A percentile compares a stretch with the other conserved stretches of the same genome.
Evolutionary conservation across 768 basidiomycete species (phyloP).

Genomic region (Neoboletus brunneissimus): DNA sequence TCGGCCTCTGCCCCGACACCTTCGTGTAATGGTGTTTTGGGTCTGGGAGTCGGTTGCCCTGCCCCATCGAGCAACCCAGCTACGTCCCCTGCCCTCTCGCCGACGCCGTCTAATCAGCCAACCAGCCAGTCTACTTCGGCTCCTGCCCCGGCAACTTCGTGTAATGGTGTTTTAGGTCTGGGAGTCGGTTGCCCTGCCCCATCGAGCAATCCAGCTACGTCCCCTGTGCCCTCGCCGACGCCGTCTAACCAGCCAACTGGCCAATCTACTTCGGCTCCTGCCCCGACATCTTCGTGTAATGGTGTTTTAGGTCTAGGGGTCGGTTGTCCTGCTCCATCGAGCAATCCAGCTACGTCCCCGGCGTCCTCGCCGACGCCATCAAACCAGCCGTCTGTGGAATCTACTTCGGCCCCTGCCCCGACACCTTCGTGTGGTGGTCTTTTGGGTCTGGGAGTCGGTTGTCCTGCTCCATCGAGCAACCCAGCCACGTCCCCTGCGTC

Average conservation of each 20-base stretch:
- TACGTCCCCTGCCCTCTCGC: not conserved
- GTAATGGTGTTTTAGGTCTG: conserved; percentile 1
- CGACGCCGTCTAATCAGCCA: not conserved
- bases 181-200: not conserved
- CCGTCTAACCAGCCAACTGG: not conserved
- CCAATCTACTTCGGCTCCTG: not conserved
- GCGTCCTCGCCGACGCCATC: not conserved
- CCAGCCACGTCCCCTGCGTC: not conserved
- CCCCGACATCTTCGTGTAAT: not conserved
- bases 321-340: not conserved
- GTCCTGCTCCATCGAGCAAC: not conserved
- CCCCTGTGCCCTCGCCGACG: not conserved
- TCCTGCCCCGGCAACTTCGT: not conserved
- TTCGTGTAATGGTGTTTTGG: not conserved
- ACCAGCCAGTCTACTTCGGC: too few species aligned
- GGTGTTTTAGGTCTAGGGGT: conserved; percentile 4
- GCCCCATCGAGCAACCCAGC: not conserved
- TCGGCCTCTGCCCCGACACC: not conserved
- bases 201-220: not conserved
- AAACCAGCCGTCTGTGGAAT: too few species aligned
- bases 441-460: not conserved
- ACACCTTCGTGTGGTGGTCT: conserved; percentile 5
- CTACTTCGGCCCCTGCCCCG: not conserved
- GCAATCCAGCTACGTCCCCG: too few species aligned
- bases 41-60: not conserved